Conservation (phyloP, 2,329 filamentous ascomycete genomes). For the Emericellopsis atlantica region DNA sequence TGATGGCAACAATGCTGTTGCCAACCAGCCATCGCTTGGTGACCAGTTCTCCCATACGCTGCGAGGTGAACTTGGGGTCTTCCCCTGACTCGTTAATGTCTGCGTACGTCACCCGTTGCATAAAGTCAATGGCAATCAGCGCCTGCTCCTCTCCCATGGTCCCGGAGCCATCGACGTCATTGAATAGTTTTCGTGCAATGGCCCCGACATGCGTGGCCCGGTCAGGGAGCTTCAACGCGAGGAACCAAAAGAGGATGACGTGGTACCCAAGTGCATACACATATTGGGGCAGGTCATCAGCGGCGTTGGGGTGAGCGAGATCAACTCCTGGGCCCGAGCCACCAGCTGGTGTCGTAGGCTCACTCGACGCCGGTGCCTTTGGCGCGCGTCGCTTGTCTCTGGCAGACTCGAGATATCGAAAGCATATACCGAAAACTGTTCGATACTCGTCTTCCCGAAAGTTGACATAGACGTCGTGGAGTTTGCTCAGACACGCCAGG, state of each 20-base stretch:
- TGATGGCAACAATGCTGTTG: slow-evolving; percentile 61
- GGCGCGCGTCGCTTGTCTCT: slow-evolving; percentile 48
- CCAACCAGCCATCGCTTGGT: slow-evolving; percentile 62
- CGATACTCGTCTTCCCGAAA: slow-evolving; percentile 87
- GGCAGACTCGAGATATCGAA: slow-evolving; percentile 84
- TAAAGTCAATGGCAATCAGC: slow-evolving; percentile 85
- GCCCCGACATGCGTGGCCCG: slow-evolving; percentile 74
- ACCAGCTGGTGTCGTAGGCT: slow-evolving; percentile 18
- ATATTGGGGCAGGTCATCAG: slow-evolving; percentile 80
- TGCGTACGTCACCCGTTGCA: slow-evolving; percentile 78
- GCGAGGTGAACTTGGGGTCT: slow-evolving; percentile 51
- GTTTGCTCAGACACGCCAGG: slow-evolving; percentile 72
- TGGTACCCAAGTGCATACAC: slow-evolving; percentile 90
- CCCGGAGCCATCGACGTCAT: slow-evolving; percentile 55
- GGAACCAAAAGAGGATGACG: slow-evolving; percentile 94
- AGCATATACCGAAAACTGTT: slow-evolving; percentile 89
- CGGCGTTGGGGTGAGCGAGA: slow-evolving; percentile 11
- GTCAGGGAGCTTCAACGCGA: slow-evolving; percentile 75
- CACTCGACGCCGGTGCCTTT: slow-evolving; percentile 30
- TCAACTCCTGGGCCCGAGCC: slow-evolving; percentile 8
- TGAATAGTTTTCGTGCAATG: slow-evolving; percentile 81
- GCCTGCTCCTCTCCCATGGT: slow-evolving; percentile 82
- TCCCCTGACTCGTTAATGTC: slow-evolving; percentile 67
- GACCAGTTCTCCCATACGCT: slow-evolving; percentile 51
- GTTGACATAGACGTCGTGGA: slow-evolving; percentile 77